Evolutionary conservation across 1,139 yeast genomes (phyloP).

Genomic region (Tardiomyces digboiensis): DNA sequence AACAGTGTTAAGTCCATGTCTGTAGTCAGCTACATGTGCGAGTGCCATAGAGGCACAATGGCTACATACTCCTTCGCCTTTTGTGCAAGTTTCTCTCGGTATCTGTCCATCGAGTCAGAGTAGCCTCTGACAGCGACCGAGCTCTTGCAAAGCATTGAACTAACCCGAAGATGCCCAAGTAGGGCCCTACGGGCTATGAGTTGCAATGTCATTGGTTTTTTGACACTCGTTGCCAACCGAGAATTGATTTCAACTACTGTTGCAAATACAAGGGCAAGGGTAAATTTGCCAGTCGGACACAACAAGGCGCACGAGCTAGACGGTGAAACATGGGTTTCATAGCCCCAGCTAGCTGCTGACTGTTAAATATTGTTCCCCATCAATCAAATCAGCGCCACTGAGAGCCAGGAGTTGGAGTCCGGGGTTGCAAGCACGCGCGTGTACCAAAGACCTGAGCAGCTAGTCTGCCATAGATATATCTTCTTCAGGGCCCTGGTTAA

Average conservation of each 20-base stretch:
- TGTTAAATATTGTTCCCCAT: too few species aligned
- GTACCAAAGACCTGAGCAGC: too few species aligned
- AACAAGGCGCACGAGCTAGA: too few species aligned
- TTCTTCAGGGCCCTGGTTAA: background rate
- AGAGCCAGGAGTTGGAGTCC: too few species aligned
- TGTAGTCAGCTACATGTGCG: constrained; percentile 1
- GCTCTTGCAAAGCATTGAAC: background rate
- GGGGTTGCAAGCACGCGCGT: too few species aligned
- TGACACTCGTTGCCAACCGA: too few species aligned
- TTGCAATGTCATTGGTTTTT: background rate
- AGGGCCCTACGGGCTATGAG: background rate
- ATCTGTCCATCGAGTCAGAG: constrained; percentile 14
- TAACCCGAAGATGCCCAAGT: background rate
- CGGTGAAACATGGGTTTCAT: too few species aligned
- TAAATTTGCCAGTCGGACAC: too few species aligned
- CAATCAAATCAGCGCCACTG: too few species aligned
- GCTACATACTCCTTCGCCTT: constrained; percentile 35
- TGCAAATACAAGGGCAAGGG: too few species aligned
- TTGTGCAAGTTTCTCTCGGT: constrained; percentile 35
- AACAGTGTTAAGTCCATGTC: constrained; percentile 37
- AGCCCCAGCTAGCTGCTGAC: too few species aligned
- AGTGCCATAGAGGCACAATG: background rate
- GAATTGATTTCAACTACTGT: too few species aligned
- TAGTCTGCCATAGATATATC: background rate
- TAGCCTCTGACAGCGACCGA: background rate